Conservation (phyloP, 352 stramenopile species). For the Globisporangium cederbergense region DNA sequence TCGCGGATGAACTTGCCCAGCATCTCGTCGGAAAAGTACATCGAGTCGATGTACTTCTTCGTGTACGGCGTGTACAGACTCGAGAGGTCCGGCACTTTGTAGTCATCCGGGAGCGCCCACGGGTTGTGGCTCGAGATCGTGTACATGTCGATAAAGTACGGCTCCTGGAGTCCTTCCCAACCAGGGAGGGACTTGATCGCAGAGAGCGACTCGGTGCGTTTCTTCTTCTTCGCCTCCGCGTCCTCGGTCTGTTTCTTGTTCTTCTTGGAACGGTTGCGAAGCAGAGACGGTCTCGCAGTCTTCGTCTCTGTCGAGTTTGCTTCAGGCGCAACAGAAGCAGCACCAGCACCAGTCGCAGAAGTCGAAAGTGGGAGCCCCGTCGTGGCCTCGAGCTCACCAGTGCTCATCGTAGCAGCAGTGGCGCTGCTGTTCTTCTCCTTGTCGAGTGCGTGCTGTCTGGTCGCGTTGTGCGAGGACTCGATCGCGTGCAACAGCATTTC, state of each 20-base stretch:
- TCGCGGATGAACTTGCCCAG: slow-evolving; percentile 12
- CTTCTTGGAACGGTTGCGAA: neutral
- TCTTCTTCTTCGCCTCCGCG: neutral
- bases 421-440: slow-evolving; percentile 8
- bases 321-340: too few species aligned
- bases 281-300: neutral
- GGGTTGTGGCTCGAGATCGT: slow-evolving; percentile 73
- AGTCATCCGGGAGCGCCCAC: slow-evolving; percentile 48
- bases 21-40: slow-evolving; percentile 69
- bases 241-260: neutral
- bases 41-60: slow-evolving; percentile 66
- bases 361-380: neutral
- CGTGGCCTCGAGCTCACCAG: neutral
- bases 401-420: neutral
- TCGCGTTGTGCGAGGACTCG: slow-evolving; percentile 41
- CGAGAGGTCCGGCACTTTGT: slow-evolving; percentile 41
- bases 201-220: neutral
- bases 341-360: neutral
- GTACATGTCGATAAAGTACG: slow-evolving; percentile 82
- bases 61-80: slow-evolving; percentile 61
- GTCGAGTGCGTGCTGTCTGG: slow-evolving; percentile 8
- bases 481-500: slow-evolving; percentile 69
- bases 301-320: neutral
- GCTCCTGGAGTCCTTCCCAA: slow-evolving; percentile 58
- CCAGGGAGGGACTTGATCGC: slow-evolving; percentile 20